Percentiles rank a stretch among this genome's conserved stretches.
Evolutionary conservation across 257 asterid genomes (phyloP).

Genomic region (Cinchona pubescens): DNA sequence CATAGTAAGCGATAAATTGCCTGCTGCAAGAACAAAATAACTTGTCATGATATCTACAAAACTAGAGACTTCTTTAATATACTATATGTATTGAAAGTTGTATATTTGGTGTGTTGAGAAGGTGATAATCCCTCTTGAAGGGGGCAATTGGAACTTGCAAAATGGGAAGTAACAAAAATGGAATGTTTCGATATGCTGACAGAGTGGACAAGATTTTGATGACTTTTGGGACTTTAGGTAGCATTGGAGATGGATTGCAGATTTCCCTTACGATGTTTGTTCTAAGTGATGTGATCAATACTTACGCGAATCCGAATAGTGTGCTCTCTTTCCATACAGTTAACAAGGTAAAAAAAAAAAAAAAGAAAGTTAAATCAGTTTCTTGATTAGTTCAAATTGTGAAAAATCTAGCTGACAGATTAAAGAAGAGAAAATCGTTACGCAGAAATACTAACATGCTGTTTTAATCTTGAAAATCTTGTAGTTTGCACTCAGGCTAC

Average conservation of each 20-base stretch:
- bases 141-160: conserved; percentile 8
- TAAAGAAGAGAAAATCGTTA: neutral
- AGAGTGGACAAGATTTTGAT: conserved; percentile 57
- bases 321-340: conserved; percentile 36
- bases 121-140: conserved; percentile 20
- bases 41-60: neutral
- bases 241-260: conserved; percentile 92
- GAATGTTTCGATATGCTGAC: conserved; percentile 77
- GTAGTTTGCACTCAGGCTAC: conserved; percentile 53
- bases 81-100: neutral
- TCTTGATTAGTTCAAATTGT: no score
- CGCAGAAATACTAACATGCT: neutral
- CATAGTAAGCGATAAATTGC: conserved; percentile 19
- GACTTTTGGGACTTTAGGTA: conserved; percentile 68
- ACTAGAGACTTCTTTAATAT: neutral
- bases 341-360: conserved; percentile 49
- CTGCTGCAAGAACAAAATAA: neutral
- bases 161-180: conserved; percentile 37
- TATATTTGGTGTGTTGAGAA: conserved; percentile 8
- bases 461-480: neutral
- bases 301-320: conserved; percentile 40
- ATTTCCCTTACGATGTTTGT: conserved; percentile 77
- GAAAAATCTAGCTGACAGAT: no score
- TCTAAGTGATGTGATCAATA: conserved; percentile 66
- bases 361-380: no score